Evolutionary conservation across 2,329 filamentous ascomycete genomes (phyloP).

Genomic region (Paraphoma sp.): DNA sequence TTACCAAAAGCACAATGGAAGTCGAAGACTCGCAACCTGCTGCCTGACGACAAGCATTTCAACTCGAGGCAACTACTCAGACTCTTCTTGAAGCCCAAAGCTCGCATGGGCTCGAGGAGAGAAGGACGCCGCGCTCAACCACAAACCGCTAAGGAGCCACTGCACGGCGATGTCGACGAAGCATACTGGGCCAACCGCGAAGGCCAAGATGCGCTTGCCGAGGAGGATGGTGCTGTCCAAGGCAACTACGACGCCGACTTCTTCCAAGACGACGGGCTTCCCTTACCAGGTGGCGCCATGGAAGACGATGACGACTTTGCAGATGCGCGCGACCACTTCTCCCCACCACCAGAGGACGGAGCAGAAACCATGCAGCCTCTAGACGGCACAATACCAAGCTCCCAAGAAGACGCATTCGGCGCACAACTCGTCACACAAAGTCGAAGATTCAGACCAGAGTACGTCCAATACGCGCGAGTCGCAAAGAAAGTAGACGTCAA

Average conservation of each 20-base stretch:
- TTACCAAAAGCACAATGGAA: conserved; percentile 95
- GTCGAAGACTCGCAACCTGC: conserved; percentile 87
- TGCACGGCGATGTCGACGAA: conserved; percentile 85
- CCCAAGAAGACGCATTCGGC: conserved; percentile 64
- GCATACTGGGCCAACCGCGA: conserved; percentile 83
- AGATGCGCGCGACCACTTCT: conserved; percentile 80
- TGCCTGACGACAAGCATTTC: conserved; percentile 98
- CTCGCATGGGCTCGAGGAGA: conserved; percentile 75
- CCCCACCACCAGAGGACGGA: conserved; percentile 64
- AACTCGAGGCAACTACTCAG: conserved; percentile 89
- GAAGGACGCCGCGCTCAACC: conserved; percentile 40
- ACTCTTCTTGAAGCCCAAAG: conserved; percentile 94
- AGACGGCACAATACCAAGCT: conserved; percentile 60
- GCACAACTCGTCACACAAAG: conserved; percentile 68
- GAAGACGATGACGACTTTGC: conserved; percentile 76
- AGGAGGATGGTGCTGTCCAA: conserved; percentile 65
- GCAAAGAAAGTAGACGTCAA: conserved; percentile 73
- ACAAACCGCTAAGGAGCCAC: conserved; percentile 54
- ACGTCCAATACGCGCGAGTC: conserved; percentile 69
- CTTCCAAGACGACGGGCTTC: conserved; percentile 87
- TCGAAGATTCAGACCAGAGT: conserved; percentile 66
- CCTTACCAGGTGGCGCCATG: conserved; percentile 67
- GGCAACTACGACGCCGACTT: conserved; percentile 97
- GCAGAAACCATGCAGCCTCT: conserved; percentile 37
- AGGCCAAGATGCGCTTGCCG: conserved; percentile 36